Base-by-base conservation (phyloP, 208 protist species). In the Trypanosoma boissoni region DNA sequence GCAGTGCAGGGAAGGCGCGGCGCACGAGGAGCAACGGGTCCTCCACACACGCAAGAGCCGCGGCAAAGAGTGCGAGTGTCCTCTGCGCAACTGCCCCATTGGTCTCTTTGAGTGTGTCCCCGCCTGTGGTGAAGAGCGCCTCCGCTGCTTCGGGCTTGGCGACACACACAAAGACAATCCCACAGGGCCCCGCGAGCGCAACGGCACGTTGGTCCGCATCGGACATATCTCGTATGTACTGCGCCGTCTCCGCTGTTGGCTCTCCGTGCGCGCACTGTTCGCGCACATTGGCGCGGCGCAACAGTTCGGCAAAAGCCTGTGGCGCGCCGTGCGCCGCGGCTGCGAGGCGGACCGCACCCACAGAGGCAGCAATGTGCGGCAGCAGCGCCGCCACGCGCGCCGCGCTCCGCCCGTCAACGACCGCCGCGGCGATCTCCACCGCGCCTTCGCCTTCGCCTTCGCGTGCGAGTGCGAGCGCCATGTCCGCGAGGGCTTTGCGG, bases 1-100 rank as follows among this genome's bases (percentile, higher is more conserved):
- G n/a, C n/a, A n/a, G n/a, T n/a, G n/a, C n/a, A n/a, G n/a, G n/a
- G 43, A 62, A 74, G 31, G 74, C 63, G 50, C 58, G 72, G 8
- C 58, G 52, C 6, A 59, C 31, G 26, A 83, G 50, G 37, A 60
- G 50, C 34, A 60, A 23, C 3, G 64, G 64, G 34, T 69, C 58
- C 12, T 16, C 36, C 21, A 49, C 68, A 37, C 57, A 37, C 12
- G 37, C 44, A 23, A 76, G 23, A 9, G 70, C 75, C 45, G 76
- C 75, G 18, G 60, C 58, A 16, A 82, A 34, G 41, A 58, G 51
- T 26, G 59, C 21, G 8, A 77, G 46, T 34, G 50, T 41, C 24
- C n/a, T 55, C 10, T 32, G 9, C 6, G 18, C 2, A 10, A 68
- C n/a, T n/a, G n/a, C n/a, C n/a, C n/a, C n/a, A n/a, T n/a, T n/a